Evolutionary conservation across 208 protist genomes (phyloP), one percentile per base, ranked within the genome.

Genomic region (Trypanosoma mega): DNA sequence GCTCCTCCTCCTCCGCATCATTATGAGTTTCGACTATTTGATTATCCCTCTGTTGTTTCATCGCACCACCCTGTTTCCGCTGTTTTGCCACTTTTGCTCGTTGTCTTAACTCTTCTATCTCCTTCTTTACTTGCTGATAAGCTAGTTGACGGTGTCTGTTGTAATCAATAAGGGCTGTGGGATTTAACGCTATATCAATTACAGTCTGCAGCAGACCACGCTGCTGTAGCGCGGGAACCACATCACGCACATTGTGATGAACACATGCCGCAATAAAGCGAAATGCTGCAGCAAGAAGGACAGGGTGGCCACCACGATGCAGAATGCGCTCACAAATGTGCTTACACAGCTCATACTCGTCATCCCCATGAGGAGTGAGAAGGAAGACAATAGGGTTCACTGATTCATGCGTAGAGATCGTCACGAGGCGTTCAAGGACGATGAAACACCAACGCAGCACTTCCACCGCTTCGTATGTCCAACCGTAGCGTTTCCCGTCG

Each of bases 241-340:
- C 89, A 58, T 96, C 85, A 1, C 85, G 84, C 27, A 93, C 75
- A 52, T 84, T 92, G 78, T 80, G 75, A 71, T 96, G 86, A 29
- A 86, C 73, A 53, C 81, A 92, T 24, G 75, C 80, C 7, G 80
- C 76, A 30, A 96, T 70, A 37, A 92, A 66, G 0, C 63, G 61
- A 39, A 87, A 64, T 2, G 78, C 76, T 4, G 74, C 61, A 2
- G 72, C 60, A 24, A 86, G 45, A 3, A 96, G 58, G 76, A 75
- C 30, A 90, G 76, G 34, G 76, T 76, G 53, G 76, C 78, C 53
- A 89, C 72, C 52, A 75, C 44, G 20, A 74, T 79, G 74, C 55
- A 87, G 41, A 85, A 76, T 56, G 18, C 36, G 59, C 24, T 55
- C 29, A 41, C 57, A 62, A 20, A 74, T 74, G 27, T 59, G 57